These are phyloP conservation scores for Ilyonectria destructans DNA, from an alignment of 2,329 filamentous ascomycete genomes.

Conservation along the genomic window DNA sequence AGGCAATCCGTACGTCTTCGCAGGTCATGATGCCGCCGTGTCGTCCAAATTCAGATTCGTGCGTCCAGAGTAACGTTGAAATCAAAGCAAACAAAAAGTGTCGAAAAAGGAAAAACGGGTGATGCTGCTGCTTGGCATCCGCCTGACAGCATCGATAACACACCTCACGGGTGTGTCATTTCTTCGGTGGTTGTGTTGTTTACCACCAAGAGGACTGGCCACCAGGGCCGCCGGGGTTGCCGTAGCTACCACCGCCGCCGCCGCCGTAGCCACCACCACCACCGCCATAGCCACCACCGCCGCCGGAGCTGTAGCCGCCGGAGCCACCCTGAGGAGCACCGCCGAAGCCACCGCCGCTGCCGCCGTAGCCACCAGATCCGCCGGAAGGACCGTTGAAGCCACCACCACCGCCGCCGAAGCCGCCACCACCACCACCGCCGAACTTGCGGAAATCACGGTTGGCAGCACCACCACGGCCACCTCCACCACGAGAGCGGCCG, in stretches of 20 bases:
- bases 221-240: conserved; percentile 80
- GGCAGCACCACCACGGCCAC: conserved; percentile 78
- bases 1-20: conserved; percentile 54
- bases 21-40: conserved; percentile 62
- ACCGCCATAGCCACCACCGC: conserved; percentile 59
- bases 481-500: conserved; percentile 69
- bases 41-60: conserved; percentile 54
- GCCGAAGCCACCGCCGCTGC: conserved; percentile 51
- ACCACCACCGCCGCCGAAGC: conserved; percentile 60
- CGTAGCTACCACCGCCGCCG: conserved; percentile 68
- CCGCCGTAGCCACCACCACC: conserved; percentile 79
- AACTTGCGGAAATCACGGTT: conserved; percentile 94
- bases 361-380: conserved; percentile 59
- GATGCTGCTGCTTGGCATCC: conserved; percentile 36
- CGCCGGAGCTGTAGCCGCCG: conserved; percentile 62
- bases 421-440: conserved; percentile 69
- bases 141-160: conserved; percentile 42
- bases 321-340: conserved; percentile 55
- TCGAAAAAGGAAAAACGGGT: conserved; percentile 42
- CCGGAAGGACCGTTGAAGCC: conserved; percentile 61
- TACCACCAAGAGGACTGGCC: conserved; percentile 82
- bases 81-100: conserved; percentile 47
- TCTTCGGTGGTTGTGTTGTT: conserved; percentile 47
- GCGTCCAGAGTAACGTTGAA: conserved; percentile 50
- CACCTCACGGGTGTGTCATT: conserved; percentile 35